Evolutionary conservation across 2,329 filamentous ascomycete genomes (phyloP), one percentile per base, ranked within the genome.

Genomic region (Torrubiella hemipterigena): DNA sequence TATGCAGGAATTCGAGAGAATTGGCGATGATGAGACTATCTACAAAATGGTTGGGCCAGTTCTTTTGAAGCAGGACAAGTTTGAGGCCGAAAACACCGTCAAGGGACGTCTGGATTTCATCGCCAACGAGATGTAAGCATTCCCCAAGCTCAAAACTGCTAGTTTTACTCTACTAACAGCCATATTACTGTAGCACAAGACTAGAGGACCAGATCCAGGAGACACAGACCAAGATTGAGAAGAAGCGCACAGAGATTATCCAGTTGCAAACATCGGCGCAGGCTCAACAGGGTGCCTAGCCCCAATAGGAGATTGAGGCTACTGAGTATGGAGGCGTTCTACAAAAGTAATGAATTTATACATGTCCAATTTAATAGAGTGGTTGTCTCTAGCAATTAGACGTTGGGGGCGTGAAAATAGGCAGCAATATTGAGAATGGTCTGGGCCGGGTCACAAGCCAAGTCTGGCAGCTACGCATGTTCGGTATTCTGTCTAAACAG

Each of bases 1-100:
- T 23, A 9, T 12, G 20, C 41, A 91, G 78, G 89, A 96, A 56
- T 96, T 96, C 54, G 67, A 74, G 24, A 68, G 70, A 32, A 67
- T 96, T 36, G 73, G 77, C 45, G 79, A 87, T 22, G 81, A 80
- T 44, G 81, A 93, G 48, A 84, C 77, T 41, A 93, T 98, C 55
- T 98, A 93, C 73, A 98, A 96, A 60, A 74, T 95, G 25, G 77
- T 94, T 28, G 91, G 91, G 0, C 91, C 91, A 0, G 83, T 96
- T 6, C 63, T 98, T 22, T 58, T 98, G 48, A 95, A 96, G 67
- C 91, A 98, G 57, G 91, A 96, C 35, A 87, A 83, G 55, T 63
- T 74, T 2, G 91, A 98, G 54, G 91, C 91, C 0, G 77, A 86
- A 42, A 81, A 83, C 65, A 87, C 86, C 0, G 91, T 98, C 13